Base-by-base conservation (phyloP, 78 protist species). In the Dictyostelium capitatum region DNA sequence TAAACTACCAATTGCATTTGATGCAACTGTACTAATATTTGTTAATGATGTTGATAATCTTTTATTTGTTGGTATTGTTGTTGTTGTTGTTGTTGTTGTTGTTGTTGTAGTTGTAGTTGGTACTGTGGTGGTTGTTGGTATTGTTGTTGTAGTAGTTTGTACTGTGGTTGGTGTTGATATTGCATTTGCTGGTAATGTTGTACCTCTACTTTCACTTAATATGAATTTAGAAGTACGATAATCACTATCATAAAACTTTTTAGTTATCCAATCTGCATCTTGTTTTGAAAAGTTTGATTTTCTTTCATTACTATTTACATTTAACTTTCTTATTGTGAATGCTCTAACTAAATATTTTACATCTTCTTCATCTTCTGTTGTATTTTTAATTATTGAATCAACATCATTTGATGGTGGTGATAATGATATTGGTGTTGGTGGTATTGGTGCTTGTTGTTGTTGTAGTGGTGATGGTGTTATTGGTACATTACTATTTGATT, bases 211-310 rank as follows among this genome's bases (percentile, higher is more conserved):
- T 65, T 65, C 73, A 65, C 73, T 65, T 48, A 47, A 28, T 47
- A 47, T 28, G 3, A 74, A 43, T 74, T 53, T 47, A 11, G 67
- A 70, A 4, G 11, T 57, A 28, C 64, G 50, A 9, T 50, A 17
- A 59, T 43, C 72, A 20, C 51, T 37, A 32, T 74, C 56, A 57
- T 23, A 30, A 28, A 83, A 83, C 20, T 74, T 72, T 17, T 73
- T 84, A 23, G 56, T 64, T 7, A 84, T 74, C 91, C 91, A 84
- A 17, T 84, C 91, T 15, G 79, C 91, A 57, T 84, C 91, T 74
- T 84, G 81, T 12, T 62, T 64, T 8, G 91, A 46, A 2, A 84
- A 20, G 46, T 74, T 84, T 28, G 77, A 59, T 25, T 84, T 84
- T 59, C 91, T 72, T 28, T 50, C 64, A 6, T 7, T 59, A 46